Conservation (phyloP, 345 rosid genomes). For the Fremontodendron californicum region DNA sequence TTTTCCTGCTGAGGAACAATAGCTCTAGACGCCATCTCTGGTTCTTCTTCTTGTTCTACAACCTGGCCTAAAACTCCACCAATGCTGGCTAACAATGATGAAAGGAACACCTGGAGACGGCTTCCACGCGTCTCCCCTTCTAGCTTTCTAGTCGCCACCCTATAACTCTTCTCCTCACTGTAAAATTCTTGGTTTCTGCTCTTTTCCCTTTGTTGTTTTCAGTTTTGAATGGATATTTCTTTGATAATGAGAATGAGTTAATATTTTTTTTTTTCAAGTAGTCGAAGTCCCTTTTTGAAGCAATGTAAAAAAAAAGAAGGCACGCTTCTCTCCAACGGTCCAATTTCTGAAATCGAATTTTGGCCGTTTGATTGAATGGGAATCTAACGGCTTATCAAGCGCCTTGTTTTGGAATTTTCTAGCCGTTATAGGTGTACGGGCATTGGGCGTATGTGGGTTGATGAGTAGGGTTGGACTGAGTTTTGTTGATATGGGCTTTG, state of each 20-base stretch:
- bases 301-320: background rate
- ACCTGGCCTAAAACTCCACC: no score
- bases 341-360: background rate
- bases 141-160: slow-evolving; percentile 48
- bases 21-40: no score
- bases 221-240: background rate
- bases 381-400: background rate
- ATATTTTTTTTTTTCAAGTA: background rate
- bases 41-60: no score
- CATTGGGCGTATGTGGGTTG: background rate
- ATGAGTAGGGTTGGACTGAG: background rate
- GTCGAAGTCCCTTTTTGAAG: background rate
- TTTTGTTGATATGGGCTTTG: background rate
- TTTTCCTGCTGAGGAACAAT: slow-evolving; percentile 28
- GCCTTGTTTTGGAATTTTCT: background rate
- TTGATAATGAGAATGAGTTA: background rate
- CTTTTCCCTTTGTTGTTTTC: background rate
- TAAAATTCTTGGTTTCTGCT: background rate
- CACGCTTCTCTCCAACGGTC: slow-evolving; percentile 6
- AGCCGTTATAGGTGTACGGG: slow-evolving; percentile 3
- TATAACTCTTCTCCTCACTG: background rate
- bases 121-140: slow-evolving; percentile 45
- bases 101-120: no score
- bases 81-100: no score
- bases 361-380: background rate